phyloP scores from a whole-genome alignment of 176 grass and related monocot genomes.

The Phoenix roebelenii region DNA sequence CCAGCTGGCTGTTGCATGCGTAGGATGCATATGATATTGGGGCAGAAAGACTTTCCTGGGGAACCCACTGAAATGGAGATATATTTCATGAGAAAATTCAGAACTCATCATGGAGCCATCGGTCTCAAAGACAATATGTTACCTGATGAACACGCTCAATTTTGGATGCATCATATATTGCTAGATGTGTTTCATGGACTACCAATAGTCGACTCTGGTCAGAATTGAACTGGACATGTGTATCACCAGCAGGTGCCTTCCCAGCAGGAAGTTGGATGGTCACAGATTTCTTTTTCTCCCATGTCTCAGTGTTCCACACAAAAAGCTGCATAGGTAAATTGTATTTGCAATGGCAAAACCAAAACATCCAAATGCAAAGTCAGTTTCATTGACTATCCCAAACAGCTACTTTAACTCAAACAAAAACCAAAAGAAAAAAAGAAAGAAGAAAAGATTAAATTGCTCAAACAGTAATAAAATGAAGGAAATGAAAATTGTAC shows the following conservation, averaged over 20 bases:
- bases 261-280: slow-evolving; percentile 67
- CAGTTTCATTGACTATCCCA: too few species aligned
- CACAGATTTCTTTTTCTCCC: slow-evolving; percentile 82
- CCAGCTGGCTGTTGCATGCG: slow-evolving; percentile 71
- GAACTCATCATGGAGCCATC: slow-evolving; percentile 7
- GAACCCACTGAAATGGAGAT: slow-evolving; percentile 78
- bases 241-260: slow-evolving; percentile 68
- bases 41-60: slow-evolving; percentile 56
- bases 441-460: too few species aligned
- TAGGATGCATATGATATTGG: slow-evolving; percentile 76
- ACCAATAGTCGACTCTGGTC: slow-evolving; percentile 80
- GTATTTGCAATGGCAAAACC: too few species aligned
- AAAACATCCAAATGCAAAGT: too few species aligned
- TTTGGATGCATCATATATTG: slow-evolving; percentile 86
- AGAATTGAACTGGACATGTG: slow-evolving; percentile 84
- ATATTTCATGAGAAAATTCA: slow-evolving; percentile 9
- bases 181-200: slow-evolving; percentile 86
- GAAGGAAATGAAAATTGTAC: too few species aligned
- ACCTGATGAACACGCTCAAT: slow-evolving; percentile 86
- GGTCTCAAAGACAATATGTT: neutral
- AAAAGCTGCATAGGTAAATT: slow-evolving; percentile 42
- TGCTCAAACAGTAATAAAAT: too few species aligned
- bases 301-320: slow-evolving; percentile 70
- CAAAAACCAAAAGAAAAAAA: slow-evolving; percentile 5
- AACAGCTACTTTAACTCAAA: too few species aligned